A percentile compares a stretch with the other conserved stretches of the same genome.
Evolutionary conservation across 352 stramenopile species (phyloP).

Genomic region (Phytophthora ohioensis): DNA sequence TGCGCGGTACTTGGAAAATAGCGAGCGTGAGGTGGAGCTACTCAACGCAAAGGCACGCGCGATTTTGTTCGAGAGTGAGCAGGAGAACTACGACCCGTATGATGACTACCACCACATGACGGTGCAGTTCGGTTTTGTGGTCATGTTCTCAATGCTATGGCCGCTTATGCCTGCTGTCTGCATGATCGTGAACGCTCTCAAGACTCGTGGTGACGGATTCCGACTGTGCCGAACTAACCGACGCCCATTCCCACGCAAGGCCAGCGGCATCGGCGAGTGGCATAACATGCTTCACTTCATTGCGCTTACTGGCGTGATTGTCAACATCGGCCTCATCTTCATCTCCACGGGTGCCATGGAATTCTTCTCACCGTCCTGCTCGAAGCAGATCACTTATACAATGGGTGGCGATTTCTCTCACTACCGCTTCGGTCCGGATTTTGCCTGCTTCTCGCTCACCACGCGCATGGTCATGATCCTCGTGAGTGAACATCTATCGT

Average conservation of each 20-base stretch:
- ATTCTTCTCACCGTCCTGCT: conserved; percentile 67
- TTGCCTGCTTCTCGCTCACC: conserved; percentile 79
- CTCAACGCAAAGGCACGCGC: conserved; percentile 74
- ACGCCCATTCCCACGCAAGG: conserved; percentile 78
- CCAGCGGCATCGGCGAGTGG: conserved; percentile 80
- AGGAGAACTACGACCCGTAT: conserved; percentile 85
- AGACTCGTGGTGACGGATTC: conserved; percentile 80
- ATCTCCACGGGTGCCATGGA: conserved; percentile 83
- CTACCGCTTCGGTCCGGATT: conserved; percentile 81
- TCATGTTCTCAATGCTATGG: conserved; percentile 91
- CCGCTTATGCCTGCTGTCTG: conserved; percentile 80
- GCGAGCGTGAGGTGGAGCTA: conserved; percentile 65
- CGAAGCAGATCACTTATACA: conserved; percentile 57
- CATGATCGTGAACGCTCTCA: conserved; percentile 83
- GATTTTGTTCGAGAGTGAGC: conserved; percentile 80
- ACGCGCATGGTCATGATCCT: conserved; percentile 85
- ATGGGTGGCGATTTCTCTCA: conserved; percentile 66
- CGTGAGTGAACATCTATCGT: conserved; percentile 70
- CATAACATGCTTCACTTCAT: conserved; percentile 74
- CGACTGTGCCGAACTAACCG: conserved; percentile 78
- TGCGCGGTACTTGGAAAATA: conserved; percentile 74
- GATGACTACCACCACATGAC: conserved; percentile 84
- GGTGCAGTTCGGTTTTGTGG: conserved; percentile 87
- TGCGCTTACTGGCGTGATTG: conserved; percentile 70
- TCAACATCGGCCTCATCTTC: conserved; percentile 82